Percentiles rank a stretch among this genome's conserved stretches.
These are phyloP conservation scores for Atalantia buxifolia DNA, from an alignment of 345 rosid species.

Conservation along the genomic window DNA sequence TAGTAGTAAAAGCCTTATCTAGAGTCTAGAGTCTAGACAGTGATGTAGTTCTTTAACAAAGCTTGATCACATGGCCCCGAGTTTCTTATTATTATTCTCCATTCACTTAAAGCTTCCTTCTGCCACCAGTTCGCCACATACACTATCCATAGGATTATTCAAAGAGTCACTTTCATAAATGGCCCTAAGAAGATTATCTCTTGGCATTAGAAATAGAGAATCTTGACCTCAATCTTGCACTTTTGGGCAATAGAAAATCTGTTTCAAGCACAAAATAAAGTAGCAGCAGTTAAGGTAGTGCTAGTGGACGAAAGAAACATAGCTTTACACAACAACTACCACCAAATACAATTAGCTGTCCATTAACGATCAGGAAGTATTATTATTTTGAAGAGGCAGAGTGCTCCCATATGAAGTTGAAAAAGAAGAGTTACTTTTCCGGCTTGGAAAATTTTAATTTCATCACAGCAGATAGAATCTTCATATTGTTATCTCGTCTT, in stretches of 20 bases:
- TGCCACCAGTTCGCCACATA: conserved; percentile 1
- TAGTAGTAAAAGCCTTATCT: background rate
- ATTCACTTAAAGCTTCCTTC: background rate
- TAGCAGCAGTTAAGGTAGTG: background rate
- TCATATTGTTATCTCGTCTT: background rate
- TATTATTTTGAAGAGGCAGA: conserved; percentile 6
- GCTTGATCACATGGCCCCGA: background rate
- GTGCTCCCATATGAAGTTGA: background rate
- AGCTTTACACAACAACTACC: background rate
- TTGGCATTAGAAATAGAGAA: background rate
- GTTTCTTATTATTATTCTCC: conserved; percentile 2
- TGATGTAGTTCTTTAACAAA: background rate
- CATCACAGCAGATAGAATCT: background rate
- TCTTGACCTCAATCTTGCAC: background rate
- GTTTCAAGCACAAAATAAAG: background rate
- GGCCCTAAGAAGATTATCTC: background rate
- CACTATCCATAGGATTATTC: background rate
- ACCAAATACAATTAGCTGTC: background rate
- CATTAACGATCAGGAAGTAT: background rate
- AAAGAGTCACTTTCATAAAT: conserved; percentile 8
- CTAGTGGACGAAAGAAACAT: background rate
- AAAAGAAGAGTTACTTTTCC: conserved; percentile 4
- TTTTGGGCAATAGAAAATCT: background rate
- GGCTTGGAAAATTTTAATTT: background rate
- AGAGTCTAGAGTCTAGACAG: background rate